Evolutionary conservation across 2,329 filamentous ascomycete genomes (phyloP), one percentile per base, ranked within the genome.

Genomic region (Mycocentrospora acerina): DNA sequence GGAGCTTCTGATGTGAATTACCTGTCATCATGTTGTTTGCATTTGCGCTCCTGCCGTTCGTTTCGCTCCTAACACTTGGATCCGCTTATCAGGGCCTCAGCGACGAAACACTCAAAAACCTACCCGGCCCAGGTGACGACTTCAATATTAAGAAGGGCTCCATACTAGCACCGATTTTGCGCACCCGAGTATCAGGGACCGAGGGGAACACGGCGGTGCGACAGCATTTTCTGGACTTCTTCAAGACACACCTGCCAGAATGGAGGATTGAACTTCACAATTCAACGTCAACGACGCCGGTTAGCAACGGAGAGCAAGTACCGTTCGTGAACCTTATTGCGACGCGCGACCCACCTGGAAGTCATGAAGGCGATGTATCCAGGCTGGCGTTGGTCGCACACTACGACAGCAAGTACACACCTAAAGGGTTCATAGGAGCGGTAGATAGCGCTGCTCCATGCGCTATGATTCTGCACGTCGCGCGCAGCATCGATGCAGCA

Each of bases 401-500:
- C 66, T 97, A 95, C 66, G 93, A 98, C 62, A 93, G 85, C 66
- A 86, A 95, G 69, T 76, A 86, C 46, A 76, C 76, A 19, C 93
- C 91, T 0, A 72, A 83, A 42, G 91, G 89, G 1, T 98, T 98
- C 66, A 88, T 98, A 46, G 93, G 93, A 1, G 93, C 91, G 1
- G 93, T 81, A 10, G 93, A 98, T 62, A 96, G 90, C 57, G 93
- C 93, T 1, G 93, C 88, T 13, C 90, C 93, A 12, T 97, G 91
- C 67, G 93, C 93, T 0, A 90, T 98, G 78, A 77, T 98, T 36
- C 77, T 98, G 79, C 88, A 96, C 63, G 81, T 86, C 10, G 88
- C 90, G 47, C 78, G 85, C 53, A 88, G 81, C 48, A 81, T 98
- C 27, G 90, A 98, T 59, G 77, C 73, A 4, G 89, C 87, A 1